Conservation (phyloP, 2,329 filamentous ascomycete species). For the Didymella exigua region DNA sequence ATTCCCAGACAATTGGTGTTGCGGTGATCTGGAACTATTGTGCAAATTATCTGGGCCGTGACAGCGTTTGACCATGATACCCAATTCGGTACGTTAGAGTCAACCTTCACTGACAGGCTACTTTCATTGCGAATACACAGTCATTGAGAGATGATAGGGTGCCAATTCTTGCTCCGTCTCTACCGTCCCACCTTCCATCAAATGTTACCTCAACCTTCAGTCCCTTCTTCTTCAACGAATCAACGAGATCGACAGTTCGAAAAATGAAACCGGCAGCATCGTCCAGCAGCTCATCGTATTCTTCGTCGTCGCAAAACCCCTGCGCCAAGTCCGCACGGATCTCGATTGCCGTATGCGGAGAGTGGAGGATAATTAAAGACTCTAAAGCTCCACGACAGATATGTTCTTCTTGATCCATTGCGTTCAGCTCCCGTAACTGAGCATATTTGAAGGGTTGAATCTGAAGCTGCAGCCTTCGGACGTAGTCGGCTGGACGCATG, state of each 20-base stretch:
- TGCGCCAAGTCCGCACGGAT: slow-evolving; percentile 2
- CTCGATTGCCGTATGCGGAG: background rate
- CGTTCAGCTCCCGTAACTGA: background rate
- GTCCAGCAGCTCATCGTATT: background rate
- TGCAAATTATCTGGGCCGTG: background rate
- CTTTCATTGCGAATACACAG: background rate
- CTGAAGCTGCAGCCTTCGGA: slow-evolving; percentile 20
- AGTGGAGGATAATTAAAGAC: background rate
- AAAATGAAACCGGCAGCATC: background rate
- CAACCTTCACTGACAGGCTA: background rate
- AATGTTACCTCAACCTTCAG: background rate
- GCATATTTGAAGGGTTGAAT: slow-evolving; percentile 19
- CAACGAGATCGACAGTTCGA: background rate
- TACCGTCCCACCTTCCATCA: background rate
- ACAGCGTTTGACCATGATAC: background rate
- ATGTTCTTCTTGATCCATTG: background rate
- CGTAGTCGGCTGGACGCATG: slow-evolving; percentile 18
- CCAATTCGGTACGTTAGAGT: background rate
- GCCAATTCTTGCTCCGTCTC: background rate
- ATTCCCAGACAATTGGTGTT: background rate
- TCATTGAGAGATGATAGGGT: background rate
- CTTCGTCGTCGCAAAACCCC: background rate
- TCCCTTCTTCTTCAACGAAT: background rate
- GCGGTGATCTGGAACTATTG: background rate
- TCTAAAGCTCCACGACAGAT: background rate